These are phyloP conservation scores for Seiridium cupressi DNA, from an alignment of 2,329 filamentous ascomycete genomes.

Conservation along the genomic window DNA sequence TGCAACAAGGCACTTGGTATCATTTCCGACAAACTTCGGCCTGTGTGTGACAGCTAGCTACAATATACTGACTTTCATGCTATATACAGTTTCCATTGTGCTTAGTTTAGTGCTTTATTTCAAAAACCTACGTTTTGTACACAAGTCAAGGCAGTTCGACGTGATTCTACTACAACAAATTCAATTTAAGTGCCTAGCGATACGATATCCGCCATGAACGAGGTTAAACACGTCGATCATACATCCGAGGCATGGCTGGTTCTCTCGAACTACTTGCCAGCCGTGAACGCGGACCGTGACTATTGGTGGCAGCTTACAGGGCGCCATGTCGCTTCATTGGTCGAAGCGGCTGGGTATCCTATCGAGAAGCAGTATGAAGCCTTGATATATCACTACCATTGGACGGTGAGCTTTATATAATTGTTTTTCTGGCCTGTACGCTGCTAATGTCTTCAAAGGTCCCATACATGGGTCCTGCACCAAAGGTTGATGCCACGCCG, in stretches of 20 bases:
- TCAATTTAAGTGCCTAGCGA: too few species aligned
- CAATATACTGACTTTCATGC: too few species aligned
- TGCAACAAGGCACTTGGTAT: too few species aligned
- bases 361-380: conserved; percentile 10
- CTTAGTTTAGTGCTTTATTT: too few species aligned
- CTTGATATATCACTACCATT: conserved; percentile 10
- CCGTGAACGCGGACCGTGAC: conserved; percentile 7
- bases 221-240: too few species aligned
- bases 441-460: background rate
- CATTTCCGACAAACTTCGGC: too few species aligned
- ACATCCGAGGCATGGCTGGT: conserved; percentile 4
- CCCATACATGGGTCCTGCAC: conserved; percentile 10
- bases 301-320: conserved; percentile 11
- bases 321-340: conserved; percentile 9
- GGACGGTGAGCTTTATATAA: conserved; percentile 5
- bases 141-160: too few species aligned
- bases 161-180: too few species aligned
- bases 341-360: conserved; percentile 9
- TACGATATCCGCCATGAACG: too few species aligned
- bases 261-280: conserved; percentile 9
- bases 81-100: too few species aligned
- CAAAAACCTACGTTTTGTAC: too few species aligned
- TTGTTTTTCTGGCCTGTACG: background rate
- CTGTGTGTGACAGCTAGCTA: too few species aligned
- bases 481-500: background rate